Base-by-base conservation (phyloP, 164 flowering plant genomes). In the Magnolia changhungtana region DNA sequence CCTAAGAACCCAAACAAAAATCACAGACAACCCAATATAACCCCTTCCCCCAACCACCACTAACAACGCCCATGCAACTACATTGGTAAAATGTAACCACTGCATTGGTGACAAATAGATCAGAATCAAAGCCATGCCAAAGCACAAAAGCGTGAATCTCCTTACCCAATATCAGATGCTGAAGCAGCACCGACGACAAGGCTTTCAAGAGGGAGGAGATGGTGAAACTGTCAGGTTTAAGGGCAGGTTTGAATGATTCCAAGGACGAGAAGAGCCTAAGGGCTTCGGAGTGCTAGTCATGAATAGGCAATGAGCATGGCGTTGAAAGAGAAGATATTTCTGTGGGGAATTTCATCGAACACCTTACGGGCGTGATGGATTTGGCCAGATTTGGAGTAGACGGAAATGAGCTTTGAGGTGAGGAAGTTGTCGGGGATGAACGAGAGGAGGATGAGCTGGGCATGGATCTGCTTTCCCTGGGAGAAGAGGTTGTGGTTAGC, bases 311-410 rank as follows among this genome's bases (percentile, higher is more conserved):
- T 84, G 70, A 92, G 85, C 87, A 90, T 76, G 14, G 92, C 91
- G 71, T 92, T 92, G 77, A 83, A 87, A 13, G 92, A 84, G 81
- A 90, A 91, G 0, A 83, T 81, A 63, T 84, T 88, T 49, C 21
- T 83, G 1, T 79, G 71, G 71, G 88, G 88, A 82, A 92, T 90
- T 82, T 75, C 69, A 63, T 90, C 97, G 83, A 90, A 92, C 90
- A 92, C 79, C 65, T 82, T 76, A 75, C 78, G 87, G 7, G 94
- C 95, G 50, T 79, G 72, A 1, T 2, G 7, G 24, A 85, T 67
- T 69, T 67, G 72, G 50, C 78, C 77, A 23, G 85, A 66, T 75
- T 80, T 90, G 13, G 90, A 72, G 74, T 92, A 92, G 72, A 87
- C 83, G 50, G 70, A 73, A 27, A 90, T 75, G 74, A 92, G 89